Conservation (phyloP, 2,329 filamentous ascomycete species). For the Fonsecaea nubica region DNA sequence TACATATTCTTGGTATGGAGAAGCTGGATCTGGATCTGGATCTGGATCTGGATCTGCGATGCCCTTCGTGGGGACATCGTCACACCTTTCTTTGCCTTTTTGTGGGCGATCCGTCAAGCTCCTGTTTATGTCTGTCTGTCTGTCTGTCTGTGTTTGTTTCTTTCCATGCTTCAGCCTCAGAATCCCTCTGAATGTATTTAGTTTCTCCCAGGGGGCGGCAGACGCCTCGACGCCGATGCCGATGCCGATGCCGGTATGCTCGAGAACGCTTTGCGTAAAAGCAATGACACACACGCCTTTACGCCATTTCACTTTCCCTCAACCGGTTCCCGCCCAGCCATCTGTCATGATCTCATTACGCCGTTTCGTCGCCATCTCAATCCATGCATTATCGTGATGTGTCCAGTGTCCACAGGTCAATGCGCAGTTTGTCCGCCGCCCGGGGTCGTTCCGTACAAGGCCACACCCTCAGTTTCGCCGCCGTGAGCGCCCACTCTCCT, state of each 20-base stretch:
- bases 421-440: slow-evolving; percentile 3
- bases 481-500: background rate
- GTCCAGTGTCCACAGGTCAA: background rate
- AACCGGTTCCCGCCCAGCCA: background rate
- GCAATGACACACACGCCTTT: background rate
- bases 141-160: background rate
- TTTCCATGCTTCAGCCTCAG: background rate
- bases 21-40: no score
- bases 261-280: background rate
- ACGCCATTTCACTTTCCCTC: background rate
- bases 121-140: no score
- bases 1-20: no score
- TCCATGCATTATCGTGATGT: background rate
- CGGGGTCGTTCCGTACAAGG: background rate
- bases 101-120: no score
- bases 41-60: background rate
- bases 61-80: background rate
- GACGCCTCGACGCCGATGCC: background rate
- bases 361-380: background rate
- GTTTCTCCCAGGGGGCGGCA: background rate
- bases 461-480: slow-evolving; percentile 21
- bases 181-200: background rate
- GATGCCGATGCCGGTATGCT: background rate
- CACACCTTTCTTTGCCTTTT: background rate
- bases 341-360: slow-evolving; percentile 3